Evolutionary conservation across 331 rosid genomes (phyloP).

Genomic region (Telfairia occidentalis): DNA sequence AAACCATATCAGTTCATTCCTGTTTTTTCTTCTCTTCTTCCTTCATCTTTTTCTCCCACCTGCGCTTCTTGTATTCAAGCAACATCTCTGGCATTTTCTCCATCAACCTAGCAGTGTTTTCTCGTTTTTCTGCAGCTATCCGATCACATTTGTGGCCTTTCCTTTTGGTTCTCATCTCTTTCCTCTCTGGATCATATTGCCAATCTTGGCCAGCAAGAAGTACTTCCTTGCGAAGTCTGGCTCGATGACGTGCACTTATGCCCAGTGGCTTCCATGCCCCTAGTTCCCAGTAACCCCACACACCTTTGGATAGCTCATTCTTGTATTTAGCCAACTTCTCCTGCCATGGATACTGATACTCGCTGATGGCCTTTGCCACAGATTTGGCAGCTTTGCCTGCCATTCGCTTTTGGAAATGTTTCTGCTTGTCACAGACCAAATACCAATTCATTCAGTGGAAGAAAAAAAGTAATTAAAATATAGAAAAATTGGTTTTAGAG

Average conservation of each 20-base stretch:
- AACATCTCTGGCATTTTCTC: constrained; percentile 63
- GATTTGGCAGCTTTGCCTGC: constrained; percentile 46
- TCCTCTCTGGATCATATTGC: constrained; percentile 77
- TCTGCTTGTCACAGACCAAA: not conserved
- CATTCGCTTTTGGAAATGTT: constrained; percentile 18
- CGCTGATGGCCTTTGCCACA: constrained; percentile 30
- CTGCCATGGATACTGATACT: constrained; percentile 76
- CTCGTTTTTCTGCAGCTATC: constrained; percentile 50
- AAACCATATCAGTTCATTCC: not conserved
- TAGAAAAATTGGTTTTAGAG: not conserved
- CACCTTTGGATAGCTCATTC: constrained; percentile 74
- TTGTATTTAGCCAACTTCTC: constrained; percentile 64
- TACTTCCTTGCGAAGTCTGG: constrained; percentile 69
- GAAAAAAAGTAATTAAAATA: not conserved
- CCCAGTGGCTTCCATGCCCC: constrained; percentile 95
- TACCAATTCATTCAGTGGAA: not conserved
- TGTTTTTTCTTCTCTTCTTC: constrained; percentile 52
- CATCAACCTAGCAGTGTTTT: constrained; percentile 52
- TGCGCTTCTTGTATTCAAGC: constrained; percentile 50
- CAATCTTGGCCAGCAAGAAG: constrained; percentile 82
- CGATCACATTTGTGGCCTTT: constrained; percentile 61
- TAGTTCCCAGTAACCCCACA: constrained; percentile 92
- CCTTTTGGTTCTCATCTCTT: constrained; percentile 76
- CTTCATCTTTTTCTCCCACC: constrained; percentile 71
- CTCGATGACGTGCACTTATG: constrained; percentile 69